phyloP scores from a whole-genome alignment of 2,329 filamentous ascomycete genomes.

The Acrodontium crateriforme region DNA sequence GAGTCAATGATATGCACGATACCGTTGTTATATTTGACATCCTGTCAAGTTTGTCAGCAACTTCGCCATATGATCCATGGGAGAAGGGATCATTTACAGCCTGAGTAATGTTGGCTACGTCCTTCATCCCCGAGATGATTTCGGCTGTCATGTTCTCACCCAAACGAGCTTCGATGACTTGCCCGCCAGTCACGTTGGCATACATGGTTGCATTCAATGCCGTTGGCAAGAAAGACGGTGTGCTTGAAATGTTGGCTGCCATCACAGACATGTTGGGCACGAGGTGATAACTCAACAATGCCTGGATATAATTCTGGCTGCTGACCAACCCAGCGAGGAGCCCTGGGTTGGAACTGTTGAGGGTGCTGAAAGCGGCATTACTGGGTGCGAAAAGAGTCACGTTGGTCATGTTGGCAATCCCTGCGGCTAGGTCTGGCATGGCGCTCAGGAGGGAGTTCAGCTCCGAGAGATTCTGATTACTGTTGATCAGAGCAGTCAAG shows the following conservation, averaged over 20 bases:
- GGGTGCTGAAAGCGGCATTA: constrained; percentile 34
- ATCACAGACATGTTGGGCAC: constrained; percentile 39
- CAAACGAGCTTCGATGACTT: constrained; percentile 37
- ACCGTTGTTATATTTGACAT: constrained; percentile 19
- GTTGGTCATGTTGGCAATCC: constrained; percentile 30
- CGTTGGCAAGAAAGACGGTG: constrained; percentile 32
- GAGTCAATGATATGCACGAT: constrained; percentile 34
- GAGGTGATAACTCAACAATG: constrained; percentile 45
- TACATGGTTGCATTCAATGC: constrained; percentile 38
- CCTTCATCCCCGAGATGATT: constrained; percentile 40
- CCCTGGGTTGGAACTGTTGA: constrained; percentile 21
- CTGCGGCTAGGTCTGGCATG: constrained; percentile 23
- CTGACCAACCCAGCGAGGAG: too few relatives aligned
- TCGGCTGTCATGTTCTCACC: constrained; percentile 29
- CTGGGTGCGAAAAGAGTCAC: constrained; percentile 46
- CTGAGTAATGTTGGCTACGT: constrained; percentile 34
- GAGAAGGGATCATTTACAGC: constrained; percentile 27
- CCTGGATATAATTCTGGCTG: too few relatives aligned
- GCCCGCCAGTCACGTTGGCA: constrained; percentile 46
- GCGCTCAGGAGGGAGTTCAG: constrained; percentile 24
- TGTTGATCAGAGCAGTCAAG: constrained; percentile 20
- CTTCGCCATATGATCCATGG: constrained; percentile 1
- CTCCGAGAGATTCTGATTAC: constrained; percentile 21
- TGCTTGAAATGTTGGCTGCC: constrained; percentile 23
- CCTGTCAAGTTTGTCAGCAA: constrained; percentile 13